Evolutionary conservation across 192 early-diverging fungal genomes (phyloP).

Genomic region (Mortierella antarctica): DNA sequence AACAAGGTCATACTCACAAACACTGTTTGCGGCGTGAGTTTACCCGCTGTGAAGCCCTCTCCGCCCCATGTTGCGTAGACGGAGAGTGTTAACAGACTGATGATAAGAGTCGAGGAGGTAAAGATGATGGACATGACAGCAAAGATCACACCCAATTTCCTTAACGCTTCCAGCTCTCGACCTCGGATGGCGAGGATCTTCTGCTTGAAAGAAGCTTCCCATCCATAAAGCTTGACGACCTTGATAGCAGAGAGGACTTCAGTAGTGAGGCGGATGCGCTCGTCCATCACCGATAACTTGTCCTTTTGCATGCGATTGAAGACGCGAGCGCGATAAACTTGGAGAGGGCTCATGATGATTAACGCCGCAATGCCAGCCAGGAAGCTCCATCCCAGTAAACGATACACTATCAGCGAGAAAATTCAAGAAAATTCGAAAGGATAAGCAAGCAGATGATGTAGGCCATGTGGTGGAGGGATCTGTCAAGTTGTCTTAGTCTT

Average conservation of each 20-base stretch:
- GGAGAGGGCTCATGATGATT: conserved; percentile 16
- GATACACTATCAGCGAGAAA: conserved; percentile 17
- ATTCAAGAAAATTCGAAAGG: not conserved
- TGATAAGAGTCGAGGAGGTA: conserved; percentile 33
- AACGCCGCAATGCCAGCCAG: conserved; percentile 26
- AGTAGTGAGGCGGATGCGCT: conserved; percentile 29
- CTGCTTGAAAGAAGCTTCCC: conserved; percentile 30
- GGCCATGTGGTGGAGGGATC: not conserved
- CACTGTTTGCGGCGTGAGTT: conserved; percentile 57
- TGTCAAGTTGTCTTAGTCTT: not conserved
- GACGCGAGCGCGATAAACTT: conserved; percentile 26
- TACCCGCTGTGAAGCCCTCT: conserved; percentile 18
- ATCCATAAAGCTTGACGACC: conserved; percentile 37
- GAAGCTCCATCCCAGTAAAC: conserved; percentile 34
- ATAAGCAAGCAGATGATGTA: not conserved
- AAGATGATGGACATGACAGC: conserved; percentile 44
- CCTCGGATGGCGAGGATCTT: conserved; percentile 16
- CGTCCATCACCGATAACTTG: conserved; percentile 27
- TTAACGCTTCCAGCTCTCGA: conserved; percentile 23
- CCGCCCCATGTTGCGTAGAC: conserved; percentile 44
- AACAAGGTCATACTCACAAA: conserved; percentile 76
- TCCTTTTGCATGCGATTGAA: conserved; percentile 15
- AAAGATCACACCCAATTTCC: conserved; percentile 16
- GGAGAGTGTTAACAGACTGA: conserved; percentile 25
- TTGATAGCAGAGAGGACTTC: conserved; percentile 31